Evolutionary conservation across 73 alveolate genomes (phyloP).

Genomic region (Durusdinium trenchii): DNA sequence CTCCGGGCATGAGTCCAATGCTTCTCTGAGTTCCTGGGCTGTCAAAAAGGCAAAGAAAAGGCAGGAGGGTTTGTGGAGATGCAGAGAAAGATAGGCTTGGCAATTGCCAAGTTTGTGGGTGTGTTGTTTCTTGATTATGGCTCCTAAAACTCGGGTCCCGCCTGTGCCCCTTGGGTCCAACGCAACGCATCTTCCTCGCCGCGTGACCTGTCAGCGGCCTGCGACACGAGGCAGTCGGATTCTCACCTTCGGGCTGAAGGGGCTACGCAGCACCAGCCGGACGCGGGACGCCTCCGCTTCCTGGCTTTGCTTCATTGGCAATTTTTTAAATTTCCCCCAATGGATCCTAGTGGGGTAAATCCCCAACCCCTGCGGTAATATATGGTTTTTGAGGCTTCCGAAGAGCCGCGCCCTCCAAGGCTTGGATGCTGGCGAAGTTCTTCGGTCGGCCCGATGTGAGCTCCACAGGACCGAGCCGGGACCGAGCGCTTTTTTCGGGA

Average conservation of each 20-base stretch:
- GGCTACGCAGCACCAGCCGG: constrained; percentile 95
- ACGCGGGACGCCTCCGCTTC: constrained; percentile 96
- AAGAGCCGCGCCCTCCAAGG: neutral
- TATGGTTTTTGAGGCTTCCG: neutral
- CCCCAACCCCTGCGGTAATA: too few species aligned
- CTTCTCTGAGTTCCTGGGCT: constrained; percentile 3
- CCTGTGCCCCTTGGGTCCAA: neutral
- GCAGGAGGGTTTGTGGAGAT: neutral
- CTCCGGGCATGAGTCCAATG: constrained; percentile 85
- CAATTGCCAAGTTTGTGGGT: neutral
- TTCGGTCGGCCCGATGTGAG: constrained; percentile 47
- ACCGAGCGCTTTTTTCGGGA: neutral
- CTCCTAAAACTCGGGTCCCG: neutral
- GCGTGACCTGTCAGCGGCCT: neutral
- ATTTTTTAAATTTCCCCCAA: neutral
- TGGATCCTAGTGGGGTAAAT: too few species aligned
- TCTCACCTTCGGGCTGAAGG: constrained; percentile 91
- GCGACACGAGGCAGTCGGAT: constrained; percentile 95
- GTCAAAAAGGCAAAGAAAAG: neutral
- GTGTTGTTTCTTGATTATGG: too few species aligned
- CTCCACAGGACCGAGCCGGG: neutral
- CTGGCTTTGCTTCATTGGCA: neutral
- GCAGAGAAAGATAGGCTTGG: constrained; percentile 31
- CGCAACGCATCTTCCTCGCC: neutral
- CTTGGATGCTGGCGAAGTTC: constrained; percentile 41